Base-by-base conservation (phyloP, 2,329 filamentous ascomycete genomes). In the Daldinia sp. region DNA sequence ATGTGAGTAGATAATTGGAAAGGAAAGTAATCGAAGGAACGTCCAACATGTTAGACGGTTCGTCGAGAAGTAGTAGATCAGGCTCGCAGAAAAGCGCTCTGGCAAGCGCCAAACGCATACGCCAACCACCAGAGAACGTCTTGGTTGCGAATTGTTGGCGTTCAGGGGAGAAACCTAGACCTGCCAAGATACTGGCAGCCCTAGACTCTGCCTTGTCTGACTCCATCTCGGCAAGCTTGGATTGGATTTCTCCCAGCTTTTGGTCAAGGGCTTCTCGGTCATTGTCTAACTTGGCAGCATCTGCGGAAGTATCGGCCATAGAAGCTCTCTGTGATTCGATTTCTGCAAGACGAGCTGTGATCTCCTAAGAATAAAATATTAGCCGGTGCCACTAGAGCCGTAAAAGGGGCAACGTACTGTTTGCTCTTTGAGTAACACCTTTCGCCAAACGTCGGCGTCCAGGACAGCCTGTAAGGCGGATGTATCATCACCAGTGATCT, bases 41-140 rank as follows among this genome's bases (percentile, higher is more conserved):
- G 80, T 98, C 95, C 92, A 99, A 93, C 94, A 98, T 98, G 88
- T 98, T 98, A 58, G 94, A 98, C 81, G 95, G 95, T 88, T 99
- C 95, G 82, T 99, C 95, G 71, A 99, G 93, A 77, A 99, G 85
- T 62, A 99, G 81, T 53, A 99, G 83, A 79, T 99, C 95, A 41
- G 95, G 95, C 77, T 99, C 95, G 81, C 95, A 99, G 83, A 99
- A 99, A 32, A 99, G 86, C 11, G 95, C 95, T 85, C 95, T 85
- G 10, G 95, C 95, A 66, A 99, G 85, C 11, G 95, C 95, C 73
- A 99, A 82, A 83, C 95, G 90, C 95, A 99, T 99, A 79, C 95
- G 89, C 95, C 95, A 99, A 90, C 95, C 95, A 85, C 95, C 95
- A 54, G 95, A 99, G 81, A 99, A 99, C 4, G 94, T 98, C 84